phyloP scores from a whole-genome alignment of 2,329 filamentous ascomycete species.

The Aspergillus fijiensis region DNA sequence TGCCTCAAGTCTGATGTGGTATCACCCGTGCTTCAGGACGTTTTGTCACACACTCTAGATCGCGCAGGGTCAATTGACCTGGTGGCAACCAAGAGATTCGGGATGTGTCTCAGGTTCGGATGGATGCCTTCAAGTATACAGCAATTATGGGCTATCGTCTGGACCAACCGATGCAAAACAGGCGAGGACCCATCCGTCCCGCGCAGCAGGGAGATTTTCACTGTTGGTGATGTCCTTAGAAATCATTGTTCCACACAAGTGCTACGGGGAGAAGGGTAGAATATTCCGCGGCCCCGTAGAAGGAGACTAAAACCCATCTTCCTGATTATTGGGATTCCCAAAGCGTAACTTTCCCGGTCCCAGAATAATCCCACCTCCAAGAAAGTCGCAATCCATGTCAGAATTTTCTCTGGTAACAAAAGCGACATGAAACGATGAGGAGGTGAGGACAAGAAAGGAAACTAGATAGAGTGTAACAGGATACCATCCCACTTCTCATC shows the following conservation, averaged over 20 bases:
- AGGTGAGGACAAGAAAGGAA: neutral
- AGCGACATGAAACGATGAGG: neutral
- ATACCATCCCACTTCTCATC: neutral
- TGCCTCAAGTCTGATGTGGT: neutral
- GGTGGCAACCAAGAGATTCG: no score
- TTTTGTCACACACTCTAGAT: neutral
- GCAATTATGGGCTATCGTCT: neutral
- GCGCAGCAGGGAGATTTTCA: constrained; percentile 3
- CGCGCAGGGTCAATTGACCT: neutral
- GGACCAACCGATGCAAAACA: neutral
- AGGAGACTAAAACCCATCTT: constrained; percentile 18
- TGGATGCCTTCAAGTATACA: neutral
- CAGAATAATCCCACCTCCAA: neutral
- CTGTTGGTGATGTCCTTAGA: constrained; percentile 5
- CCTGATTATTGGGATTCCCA: constrained; percentile 21
- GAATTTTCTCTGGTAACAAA: no score
- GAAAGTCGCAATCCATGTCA: neutral
- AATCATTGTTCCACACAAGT: constrained; percentile 8
- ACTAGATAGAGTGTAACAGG: neutral
- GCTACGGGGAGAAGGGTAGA: constrained; percentile 21
- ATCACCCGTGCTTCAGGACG: neutral
- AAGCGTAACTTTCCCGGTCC: constrained; percentile 12
- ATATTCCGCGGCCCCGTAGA: constrained; percentile 22
- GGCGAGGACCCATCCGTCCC: constrained; percentile 6
- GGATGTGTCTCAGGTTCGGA: neutral